These are phyloP conservation scores for Candida maris DNA, from an alignment of 805 yeast genomes.

Conservation along the genomic window DNA sequence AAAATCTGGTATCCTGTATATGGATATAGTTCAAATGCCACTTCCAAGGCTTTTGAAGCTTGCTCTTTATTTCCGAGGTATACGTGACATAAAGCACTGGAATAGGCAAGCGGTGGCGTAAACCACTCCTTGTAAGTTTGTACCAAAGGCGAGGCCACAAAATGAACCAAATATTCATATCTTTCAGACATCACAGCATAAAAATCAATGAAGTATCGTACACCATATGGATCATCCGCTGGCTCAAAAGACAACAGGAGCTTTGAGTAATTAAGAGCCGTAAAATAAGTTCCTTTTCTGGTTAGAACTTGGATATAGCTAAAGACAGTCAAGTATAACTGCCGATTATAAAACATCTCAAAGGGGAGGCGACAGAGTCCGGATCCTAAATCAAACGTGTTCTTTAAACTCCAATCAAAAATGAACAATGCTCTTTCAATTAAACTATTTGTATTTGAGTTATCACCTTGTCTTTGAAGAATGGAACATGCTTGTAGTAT, in stretches of 20 bases:
- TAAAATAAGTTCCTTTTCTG: conserved; percentile 70
- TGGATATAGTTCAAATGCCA: conserved; percentile 57
- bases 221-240: conserved; percentile 80
- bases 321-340: conserved; percentile 69
- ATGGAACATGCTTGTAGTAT: conserved; percentile 77
- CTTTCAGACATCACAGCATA: conserved; percentile 68
- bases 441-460: conserved; percentile 65
- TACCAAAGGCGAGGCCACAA: conserved; percentile 53
- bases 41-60: conserved; percentile 46
- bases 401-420: conserved; percentile 70
- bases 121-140: conserved; percentile 61
- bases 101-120: conserved; percentile 69
- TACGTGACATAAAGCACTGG: conserved; percentile 60
- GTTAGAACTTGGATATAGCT: conserved; percentile 67
- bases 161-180: conserved; percentile 54
- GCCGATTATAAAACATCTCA: conserved; percentile 70
- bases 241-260: conserved; percentile 65
- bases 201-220: conserved; percentile 75
- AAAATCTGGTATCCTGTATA: conserved; percentile 50
- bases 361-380: conserved; percentile 70
- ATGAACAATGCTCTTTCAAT: conserved; percentile 75
- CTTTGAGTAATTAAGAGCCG: conserved; percentile 76
- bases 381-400: conserved; percentile 52
- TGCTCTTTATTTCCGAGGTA: conserved; percentile 32
- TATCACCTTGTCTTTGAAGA: conserved; percentile 72